Evolutionary conservation across 2,329 filamentous ascomycete genomes (phyloP), one percentile per base, ranked within the genome.

Genomic region (Xylaria sp.): DNA sequence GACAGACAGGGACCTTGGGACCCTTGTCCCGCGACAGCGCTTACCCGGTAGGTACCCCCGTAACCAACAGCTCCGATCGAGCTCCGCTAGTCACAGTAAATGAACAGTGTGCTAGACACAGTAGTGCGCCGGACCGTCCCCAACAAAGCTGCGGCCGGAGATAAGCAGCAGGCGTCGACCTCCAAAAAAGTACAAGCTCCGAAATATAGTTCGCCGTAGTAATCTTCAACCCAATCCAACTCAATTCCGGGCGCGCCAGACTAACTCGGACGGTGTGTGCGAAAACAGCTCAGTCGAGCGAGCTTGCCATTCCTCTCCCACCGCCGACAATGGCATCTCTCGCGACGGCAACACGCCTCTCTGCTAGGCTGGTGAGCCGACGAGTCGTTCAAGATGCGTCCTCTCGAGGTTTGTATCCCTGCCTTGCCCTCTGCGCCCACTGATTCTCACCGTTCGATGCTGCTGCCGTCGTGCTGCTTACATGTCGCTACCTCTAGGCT

Each of bases 261-360:
- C 17, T 33, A n/a, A 52, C 19, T 33, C 17, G 40, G 37, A 44
- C 47, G 47, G 54, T 54, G 63, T 29, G 54, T 54, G 63, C 23
- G 57, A 66, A 67, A 72, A 71, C 69, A 62, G 67, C 67, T 72
- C 68, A 69, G 62, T 70, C 65, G 71, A 71, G 70, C 65, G 71
- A 71, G 70, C 71, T 70, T 70, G 3, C 64, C 35, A 47, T 53
- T 46, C 5, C 21, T 21, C 62, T 51, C 38, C 53, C 63, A 60
- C 60, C 67, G 61, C 63, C 64, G 63, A 77, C 71, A 70, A 91
- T 91, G 88, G 87, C 88, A 75, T 89, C 87, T 71, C 79, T 90
- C 73, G 82, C 83, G 74, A 80, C 84, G 74, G 86, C 83, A 73
- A 88, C 84, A 77, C 87, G 87, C 72, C 76, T 86, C 68, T 89